phyloP scores from a whole-genome alignment of 495 filamentous ascomycete genomes.

The Entonaema liquescens region DNA sequence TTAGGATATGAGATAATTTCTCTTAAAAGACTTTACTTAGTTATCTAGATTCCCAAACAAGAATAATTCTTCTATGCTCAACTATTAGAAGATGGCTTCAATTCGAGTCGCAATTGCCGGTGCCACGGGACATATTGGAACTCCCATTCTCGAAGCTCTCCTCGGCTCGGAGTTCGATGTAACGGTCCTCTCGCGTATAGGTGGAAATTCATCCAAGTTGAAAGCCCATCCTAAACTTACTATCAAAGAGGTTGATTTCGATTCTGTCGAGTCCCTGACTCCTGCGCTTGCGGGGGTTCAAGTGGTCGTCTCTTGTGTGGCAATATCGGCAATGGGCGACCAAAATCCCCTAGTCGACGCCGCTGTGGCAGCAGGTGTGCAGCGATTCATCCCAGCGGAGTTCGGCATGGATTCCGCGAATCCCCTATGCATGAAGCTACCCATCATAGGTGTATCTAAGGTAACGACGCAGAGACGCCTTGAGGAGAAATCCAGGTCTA shows the following conservation, averaged over 20 bases:
- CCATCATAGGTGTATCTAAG: neutral
- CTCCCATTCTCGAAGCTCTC: neutral
- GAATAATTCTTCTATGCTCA: neutral
- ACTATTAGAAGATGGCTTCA: neutral
- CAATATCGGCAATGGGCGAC: neutral
- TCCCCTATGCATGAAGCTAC: neutral
- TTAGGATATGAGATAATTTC: too few species aligned
- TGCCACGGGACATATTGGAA: neutral
- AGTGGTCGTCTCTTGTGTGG: neutral
- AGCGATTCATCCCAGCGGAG: neutral
- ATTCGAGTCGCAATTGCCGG: neutral
- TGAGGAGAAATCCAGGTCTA: neutral
- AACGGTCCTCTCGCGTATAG: neutral
- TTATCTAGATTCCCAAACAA: too few species aligned
- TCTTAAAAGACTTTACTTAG: too few species aligned
- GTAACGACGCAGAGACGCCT: neutral
- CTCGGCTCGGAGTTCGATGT: neutral
- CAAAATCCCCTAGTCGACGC: neutral
- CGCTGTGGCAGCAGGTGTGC: neutral
- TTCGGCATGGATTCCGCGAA: neutral
- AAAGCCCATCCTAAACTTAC: neutral
- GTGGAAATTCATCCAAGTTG: neutral
- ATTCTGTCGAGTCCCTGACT: neutral
- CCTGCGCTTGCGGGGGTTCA: neutral
- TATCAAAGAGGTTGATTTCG: neutral